Evolutionary conservation across 208 protist species (phyloP), one percentile per base, ranked within the genome.

Genomic region (Acanthamoeba culbertsoni): DNA sequence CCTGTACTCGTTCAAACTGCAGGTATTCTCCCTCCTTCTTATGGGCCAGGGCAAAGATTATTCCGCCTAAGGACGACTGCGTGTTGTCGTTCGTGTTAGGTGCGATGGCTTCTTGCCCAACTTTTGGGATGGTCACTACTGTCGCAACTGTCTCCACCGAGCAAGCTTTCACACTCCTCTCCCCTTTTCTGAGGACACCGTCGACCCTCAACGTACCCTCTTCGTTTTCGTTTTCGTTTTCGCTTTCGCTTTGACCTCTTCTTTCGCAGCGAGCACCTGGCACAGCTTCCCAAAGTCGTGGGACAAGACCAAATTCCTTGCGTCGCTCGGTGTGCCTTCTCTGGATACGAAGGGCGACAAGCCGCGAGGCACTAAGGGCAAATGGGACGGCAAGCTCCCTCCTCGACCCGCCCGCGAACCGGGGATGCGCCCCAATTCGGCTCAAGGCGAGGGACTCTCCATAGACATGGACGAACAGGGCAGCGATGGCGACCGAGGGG

Each of bases 211-310:
- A 53, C 71, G 71, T 82, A 82, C 23, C n/a, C 20, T 31, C 23
- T 43, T 8, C 31, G 20, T 68, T 26, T n/a, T 68, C 28, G 20
- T 68, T 28, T n/a, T 7, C 48, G 18, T 68, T 7, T 68, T 7
- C 59, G 28, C 6, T 33, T 7, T 26, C 20, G 6, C 20, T 26
- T 31, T 75, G 35, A 3, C 12, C 8, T 37, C 7, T 37, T 8
- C 31, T 8, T 31, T 75, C 1, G 23, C 71, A 82, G 71, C 71
- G 71, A 82, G 71, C 45, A 82, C 71, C 8, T 82, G 71, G 71
- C 71, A 82, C 71, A 82, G 71, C 71, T 82, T 82, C 71, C 71
- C 71, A 18, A 82, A 82, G 42, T 82, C 71, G 71, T 82, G 71
- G 71, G 71, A 82, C 43, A 82, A 82, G 45, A 28, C 71, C 42